Conservation (phyloP, 148 eudicot species). For the Camellia granthamiana region DNA sequence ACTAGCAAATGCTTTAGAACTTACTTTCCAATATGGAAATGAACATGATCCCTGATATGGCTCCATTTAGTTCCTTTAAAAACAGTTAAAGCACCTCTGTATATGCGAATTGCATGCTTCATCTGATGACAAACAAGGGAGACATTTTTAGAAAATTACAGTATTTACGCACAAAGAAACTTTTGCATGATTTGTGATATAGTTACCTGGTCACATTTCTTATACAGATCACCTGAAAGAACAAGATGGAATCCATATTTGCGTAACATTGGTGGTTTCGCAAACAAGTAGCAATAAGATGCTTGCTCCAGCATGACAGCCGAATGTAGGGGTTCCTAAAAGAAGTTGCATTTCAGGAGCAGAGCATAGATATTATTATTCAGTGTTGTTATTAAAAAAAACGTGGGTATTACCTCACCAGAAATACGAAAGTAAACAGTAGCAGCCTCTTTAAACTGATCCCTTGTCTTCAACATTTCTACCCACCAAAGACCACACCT, state of each 20-base stretch:
- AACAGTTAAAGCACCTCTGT: constrained; percentile 81
- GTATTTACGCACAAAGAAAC: constrained; percentile 4
- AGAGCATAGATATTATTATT: background rate
- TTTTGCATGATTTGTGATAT: background rate
- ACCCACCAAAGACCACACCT: constrained; percentile 99
- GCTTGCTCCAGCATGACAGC: constrained; percentile 99
- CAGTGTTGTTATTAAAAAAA: constrained; percentile 14
- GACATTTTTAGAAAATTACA: constrained; percentile 14
- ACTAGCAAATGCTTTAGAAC: constrained; percentile 23
- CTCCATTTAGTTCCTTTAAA: constrained; percentile 85
- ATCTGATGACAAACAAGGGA: constrained; percentile 48
- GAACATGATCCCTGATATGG: constrained; percentile 83
- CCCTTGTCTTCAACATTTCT: constrained; percentile 86
- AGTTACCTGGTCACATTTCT: constrained; percentile 86
- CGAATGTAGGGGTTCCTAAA: constrained; percentile 79
- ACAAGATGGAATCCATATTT: constrained; percentile 98
- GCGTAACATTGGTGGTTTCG: constrained; percentile 84
- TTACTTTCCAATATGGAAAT: constrained; percentile 94
- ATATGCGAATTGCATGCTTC: constrained; percentile 89
- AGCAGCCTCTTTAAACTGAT: constrained; percentile 89
- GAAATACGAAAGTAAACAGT: constrained; percentile 87
- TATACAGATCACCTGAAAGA: constrained; percentile 87
- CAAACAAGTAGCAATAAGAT: constrained; percentile 83
- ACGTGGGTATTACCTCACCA: constrained; percentile 83
- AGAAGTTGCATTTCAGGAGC: constrained; percentile 29